A percentile compares a stretch with the other conserved stretches of the same genome.
These are phyloP conservation scores for Beauveria pseudobassiana DNA, from an alignment of 2,329 filamentous ascomycete species.

Conservation along the genomic window DNA sequence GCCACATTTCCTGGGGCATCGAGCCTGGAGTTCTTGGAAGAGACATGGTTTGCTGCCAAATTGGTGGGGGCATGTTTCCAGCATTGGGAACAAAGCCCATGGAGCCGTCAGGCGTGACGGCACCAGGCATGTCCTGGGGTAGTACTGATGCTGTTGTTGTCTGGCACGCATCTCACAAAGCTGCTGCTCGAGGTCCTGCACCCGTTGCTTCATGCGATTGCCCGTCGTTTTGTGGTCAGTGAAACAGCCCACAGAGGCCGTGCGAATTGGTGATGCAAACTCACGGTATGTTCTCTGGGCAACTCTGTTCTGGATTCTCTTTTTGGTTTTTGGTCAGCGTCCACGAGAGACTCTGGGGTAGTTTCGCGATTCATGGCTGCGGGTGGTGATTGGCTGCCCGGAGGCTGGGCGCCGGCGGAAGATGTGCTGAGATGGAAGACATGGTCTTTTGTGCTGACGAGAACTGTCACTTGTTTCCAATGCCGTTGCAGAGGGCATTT, in stretches of 20 bases:
- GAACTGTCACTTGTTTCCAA: neutral
- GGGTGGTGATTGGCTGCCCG: slow-evolving; percentile 5
- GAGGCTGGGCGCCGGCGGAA: neutral
- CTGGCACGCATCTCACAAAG: slow-evolving; percentile 12
- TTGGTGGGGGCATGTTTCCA: neutral
- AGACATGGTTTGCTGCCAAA: slow-evolving; percentile 7
- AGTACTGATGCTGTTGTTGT: slow-evolving; percentile 11
- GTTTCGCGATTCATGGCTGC: slow-evolving; percentile 7
- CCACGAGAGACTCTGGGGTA: neutral
- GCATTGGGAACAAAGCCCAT: slow-evolving; percentile 5
- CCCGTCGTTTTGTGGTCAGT: neutral
- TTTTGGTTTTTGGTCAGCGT: slow-evolving; percentile 21
- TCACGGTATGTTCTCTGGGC: slow-evolving; percentile 26
- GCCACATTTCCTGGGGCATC: slow-evolving; percentile 10
- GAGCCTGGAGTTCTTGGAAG: slow-evolving; percentile 6
- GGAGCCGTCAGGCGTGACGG: slow-evolving; percentile 3
- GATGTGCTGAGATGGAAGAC: slow-evolving; percentile 9
- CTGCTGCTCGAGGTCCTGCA: slow-evolving; percentile 12
- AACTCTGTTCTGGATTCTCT: slow-evolving; percentile 25
- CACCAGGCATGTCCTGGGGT: neutral
- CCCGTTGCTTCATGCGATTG: slow-evolving; percentile 12
- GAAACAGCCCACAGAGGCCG: neutral
- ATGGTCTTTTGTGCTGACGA: slow-evolving; percentile 7
- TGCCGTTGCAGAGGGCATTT: slow-evolving; percentile 4
- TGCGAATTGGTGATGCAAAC: slow-evolving; percentile 1